Evolutionary conservation across 208 protist species (phyloP).

Genomic region (Trypanosomatidae sp.): DNA sequence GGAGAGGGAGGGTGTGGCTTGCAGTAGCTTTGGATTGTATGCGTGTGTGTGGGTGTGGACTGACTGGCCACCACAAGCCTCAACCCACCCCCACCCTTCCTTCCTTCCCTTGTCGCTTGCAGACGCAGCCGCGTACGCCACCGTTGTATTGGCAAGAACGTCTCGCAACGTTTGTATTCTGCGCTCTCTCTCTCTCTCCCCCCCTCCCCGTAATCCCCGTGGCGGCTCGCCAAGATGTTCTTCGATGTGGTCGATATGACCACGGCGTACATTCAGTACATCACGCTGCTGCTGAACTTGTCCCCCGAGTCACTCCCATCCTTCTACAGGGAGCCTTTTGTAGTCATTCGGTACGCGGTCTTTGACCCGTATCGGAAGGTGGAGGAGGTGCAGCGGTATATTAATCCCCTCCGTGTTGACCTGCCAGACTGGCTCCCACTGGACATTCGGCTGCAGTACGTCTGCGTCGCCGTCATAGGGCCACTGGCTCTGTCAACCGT

Average conservation of each 20-base stretch:
- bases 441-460: slow-evolving; percentile 59
- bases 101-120: not conserved
- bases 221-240: slow-evolving; percentile 33
- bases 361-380: slow-evolving; percentile 26
- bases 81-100: not conserved
- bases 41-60: not conserved
- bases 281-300: slow-evolving; percentile 57
- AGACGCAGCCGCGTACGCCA: not conserved
- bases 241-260: slow-evolving; percentile 77
- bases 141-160: not conserved
- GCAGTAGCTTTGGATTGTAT: too few relatives aligned
- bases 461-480: slow-evolving; percentile 38
- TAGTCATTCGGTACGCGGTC: slow-evolving; percentile 29
- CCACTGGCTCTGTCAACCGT: slow-evolving; percentile 51
- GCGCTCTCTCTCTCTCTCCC: not conserved
- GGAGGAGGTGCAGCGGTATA: slow-evolving; percentile 34
- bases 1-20: too few relatives aligned
- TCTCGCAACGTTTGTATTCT: not conserved
- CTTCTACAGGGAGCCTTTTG: slow-evolving; percentile 45
- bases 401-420: slow-evolving; percentile 31
- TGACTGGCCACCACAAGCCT: not conserved
- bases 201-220: not conserved
- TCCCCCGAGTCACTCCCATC: slow-evolving; percentile 38
- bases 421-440: slow-evolving; percentile 67
- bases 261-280: slow-evolving; percentile 70